These are phyloP conservation scores for Leptographium flavum DNA, from an alignment of 2,329 filamentous ascomycete genomes.

Conservation along the genomic window DNA sequence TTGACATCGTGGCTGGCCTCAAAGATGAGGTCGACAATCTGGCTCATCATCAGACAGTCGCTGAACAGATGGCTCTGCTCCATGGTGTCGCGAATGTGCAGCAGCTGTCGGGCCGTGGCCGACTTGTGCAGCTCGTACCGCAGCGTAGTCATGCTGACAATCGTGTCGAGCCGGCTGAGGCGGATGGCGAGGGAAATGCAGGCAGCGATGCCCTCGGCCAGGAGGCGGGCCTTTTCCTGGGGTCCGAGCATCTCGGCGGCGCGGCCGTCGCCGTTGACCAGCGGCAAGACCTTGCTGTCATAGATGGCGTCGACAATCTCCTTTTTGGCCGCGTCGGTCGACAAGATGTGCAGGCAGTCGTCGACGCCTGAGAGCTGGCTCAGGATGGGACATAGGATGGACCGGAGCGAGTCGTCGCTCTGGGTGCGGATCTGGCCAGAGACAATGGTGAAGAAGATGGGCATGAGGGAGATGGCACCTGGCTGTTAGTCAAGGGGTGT, in stretches of 20 bases:
- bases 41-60: conserved; percentile 19
- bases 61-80: conserved; percentile 17
- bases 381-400: conserved; percentile 15
- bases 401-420: conserved; percentile 14
- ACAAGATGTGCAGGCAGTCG: conserved; percentile 11
- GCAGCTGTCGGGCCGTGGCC: conserved; percentile 16
- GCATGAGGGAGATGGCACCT: conserved; percentile 18
- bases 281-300: conserved; percentile 18
- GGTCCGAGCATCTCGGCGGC: conserved; percentile 18
- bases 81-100: conserved; percentile 16
- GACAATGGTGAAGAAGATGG: conserved; percentile 15
- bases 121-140: conserved; percentile 17
- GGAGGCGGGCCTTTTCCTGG: conserved; percentile 19
- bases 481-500: background rate
- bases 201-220: conserved; percentile 21
- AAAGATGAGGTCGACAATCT: conserved; percentile 20
- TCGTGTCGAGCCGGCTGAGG: conserved; percentile 9
- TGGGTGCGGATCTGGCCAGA: conserved; percentile 16
- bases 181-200: conserved; percentile 18
- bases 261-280: conserved; percentile 17
- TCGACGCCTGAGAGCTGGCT: conserved; percentile 12
- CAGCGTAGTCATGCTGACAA: conserved; percentile 13
- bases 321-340: conserved; percentile 10
- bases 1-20: conserved; percentile 15
- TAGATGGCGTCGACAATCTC: conserved; percentile 19